Percentiles rank a stretch among this genome's conserved stretches.
Conservation (phyloP, 257 asterid species). For the Fraxinus cuspidata region DNA sequence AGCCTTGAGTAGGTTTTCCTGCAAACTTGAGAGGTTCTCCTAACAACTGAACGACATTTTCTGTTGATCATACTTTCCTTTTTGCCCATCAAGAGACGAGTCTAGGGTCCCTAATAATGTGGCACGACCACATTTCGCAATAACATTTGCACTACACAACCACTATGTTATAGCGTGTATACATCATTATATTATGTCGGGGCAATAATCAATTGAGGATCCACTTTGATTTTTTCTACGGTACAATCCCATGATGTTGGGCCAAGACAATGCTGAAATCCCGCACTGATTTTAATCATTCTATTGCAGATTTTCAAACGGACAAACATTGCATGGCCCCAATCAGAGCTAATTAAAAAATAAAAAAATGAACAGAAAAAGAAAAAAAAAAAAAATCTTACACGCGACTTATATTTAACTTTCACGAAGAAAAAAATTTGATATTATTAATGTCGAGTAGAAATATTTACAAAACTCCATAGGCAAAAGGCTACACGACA, state of each 20-base stretch:
- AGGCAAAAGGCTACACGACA: background rate
- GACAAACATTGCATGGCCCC: background rate
- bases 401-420: background rate
- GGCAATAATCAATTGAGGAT: background rate
- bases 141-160: too few relatives aligned
- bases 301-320: background rate
- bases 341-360: background rate
- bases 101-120: too few relatives aligned
- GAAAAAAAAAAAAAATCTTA: too few relatives aligned
- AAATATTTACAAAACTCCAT: background rate
- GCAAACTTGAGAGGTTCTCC: too few relatives aligned
- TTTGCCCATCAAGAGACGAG: too few relatives aligned
- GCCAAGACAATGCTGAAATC: background rate
- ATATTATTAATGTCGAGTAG: background rate
- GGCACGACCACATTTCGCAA: too few relatives aligned
- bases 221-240: background rate
- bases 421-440: background rate
- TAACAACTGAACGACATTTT: too few relatives aligned
- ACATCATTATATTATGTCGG: background rate
- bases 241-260: background rate
- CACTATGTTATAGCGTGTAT: background rate
- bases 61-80: too few relatives aligned
- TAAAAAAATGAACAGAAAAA: too few relatives aligned
- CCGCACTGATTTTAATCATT: background rate
- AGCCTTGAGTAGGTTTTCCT: too few relatives aligned